Percentiles rank a stretch among this genome's conserved stretches.
These are phyloP conservation scores for Pseudognaphalium luteoalbum DNA, from an alignment of 129 eudicot species.

Conservation along the genomic window DNA sequence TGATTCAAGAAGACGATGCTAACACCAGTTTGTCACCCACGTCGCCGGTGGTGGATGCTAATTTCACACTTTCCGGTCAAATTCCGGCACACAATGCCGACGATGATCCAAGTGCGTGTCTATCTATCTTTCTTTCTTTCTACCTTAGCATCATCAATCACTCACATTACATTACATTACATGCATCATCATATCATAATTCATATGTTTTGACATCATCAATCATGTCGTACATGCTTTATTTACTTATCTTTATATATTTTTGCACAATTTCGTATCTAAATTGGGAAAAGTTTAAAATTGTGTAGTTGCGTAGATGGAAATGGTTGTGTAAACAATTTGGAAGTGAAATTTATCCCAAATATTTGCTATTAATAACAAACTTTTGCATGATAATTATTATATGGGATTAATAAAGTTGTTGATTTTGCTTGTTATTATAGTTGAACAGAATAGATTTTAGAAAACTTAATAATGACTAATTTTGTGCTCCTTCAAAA, in stretches of 20 bases:
- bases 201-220: background rate
- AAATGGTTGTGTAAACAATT: no score
- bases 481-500: background rate
- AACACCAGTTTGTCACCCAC: conserved; percentile 22
- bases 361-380: background rate
- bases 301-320: background rate
- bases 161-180: background rate
- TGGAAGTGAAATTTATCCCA: background rate
- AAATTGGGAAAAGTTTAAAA: no score
- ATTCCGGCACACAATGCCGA: conserved; percentile 15
- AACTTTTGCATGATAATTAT: background rate
- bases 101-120: conserved; percentile 10
- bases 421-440: background rate
- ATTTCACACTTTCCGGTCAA: conserved; percentile 30
- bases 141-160: conserved; percentile 2
- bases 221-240: background rate
- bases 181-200: background rate
- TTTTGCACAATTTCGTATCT: no score
- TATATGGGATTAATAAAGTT: background rate
- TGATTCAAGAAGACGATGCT: conserved; percentile 19
- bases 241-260: no score
- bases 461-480: background rate
- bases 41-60: conserved; percentile 4
- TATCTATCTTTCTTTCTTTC: background rate
- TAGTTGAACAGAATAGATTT: no score